These are phyloP conservation scores for Flammula alnicola DNA, from an alignment of 1,284 basidiomycete genomes.

Conservation along the genomic window DNA sequence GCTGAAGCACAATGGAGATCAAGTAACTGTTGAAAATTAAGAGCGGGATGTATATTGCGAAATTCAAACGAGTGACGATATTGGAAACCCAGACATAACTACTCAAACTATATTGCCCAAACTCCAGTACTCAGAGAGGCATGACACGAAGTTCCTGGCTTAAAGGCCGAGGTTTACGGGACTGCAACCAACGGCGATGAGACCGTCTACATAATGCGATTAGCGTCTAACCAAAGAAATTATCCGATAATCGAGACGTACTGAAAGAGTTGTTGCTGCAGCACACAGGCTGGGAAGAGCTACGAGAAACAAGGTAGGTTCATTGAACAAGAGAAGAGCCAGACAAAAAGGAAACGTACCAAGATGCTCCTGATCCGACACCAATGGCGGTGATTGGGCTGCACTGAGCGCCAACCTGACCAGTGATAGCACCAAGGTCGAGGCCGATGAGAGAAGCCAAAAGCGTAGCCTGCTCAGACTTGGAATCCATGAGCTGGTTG, in stretches of 20 bases:
- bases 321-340: not conserved
- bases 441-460: slow-evolving; percentile 9
- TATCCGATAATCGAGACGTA: not conserved
- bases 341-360: not conserved
- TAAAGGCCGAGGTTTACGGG: slow-evolving; percentile 1
- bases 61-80: too few relatives aligned
- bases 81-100: too few relatives aligned
- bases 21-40: too few relatives aligned
- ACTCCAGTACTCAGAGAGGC: too few relatives aligned
- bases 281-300: slow-evolving; percentile 7
- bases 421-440: not conserved
- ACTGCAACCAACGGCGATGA: slow-evolving; percentile 1
- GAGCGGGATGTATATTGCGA: too few relatives aligned
- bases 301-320: not conserved
- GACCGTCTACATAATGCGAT: not conserved
- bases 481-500: too few relatives aligned
- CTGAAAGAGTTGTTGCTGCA: slow-evolving; percentile 10
- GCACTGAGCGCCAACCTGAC: slow-evolving; percentile 4
- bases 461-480: too few relatives aligned
- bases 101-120: too few relatives aligned
- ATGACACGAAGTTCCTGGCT: too few relatives aligned
- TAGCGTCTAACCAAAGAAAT: not conserved
- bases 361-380: slow-evolving; percentile 1
- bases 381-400: slow-evolving; percentile 6
- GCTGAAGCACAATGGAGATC: too few relatives aligned